These are phyloP conservation scores for Ampelocalamus luodianensis DNA, from an alignment of 176 grass and related monocot species.

Conservation along the genomic window DNA sequence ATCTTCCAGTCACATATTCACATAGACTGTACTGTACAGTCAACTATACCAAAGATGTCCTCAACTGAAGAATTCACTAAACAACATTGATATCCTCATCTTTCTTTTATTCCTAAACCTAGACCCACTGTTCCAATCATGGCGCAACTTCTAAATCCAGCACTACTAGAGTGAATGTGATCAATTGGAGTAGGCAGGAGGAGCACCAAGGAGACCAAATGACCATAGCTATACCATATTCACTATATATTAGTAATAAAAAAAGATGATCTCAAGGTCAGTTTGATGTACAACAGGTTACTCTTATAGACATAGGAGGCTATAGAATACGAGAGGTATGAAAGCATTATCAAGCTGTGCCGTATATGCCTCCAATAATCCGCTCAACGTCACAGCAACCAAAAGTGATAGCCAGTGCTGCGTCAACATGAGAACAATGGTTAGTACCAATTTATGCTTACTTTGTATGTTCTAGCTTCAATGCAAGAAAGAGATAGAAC, in stretches of 20 bases:
- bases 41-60: slow-evolving; percentile 15
- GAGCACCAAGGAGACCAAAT: not conserved
- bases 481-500: slow-evolving; percentile 42
- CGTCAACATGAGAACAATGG: slow-evolving; percentile 30
- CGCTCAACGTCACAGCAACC: slow-evolving; percentile 74
- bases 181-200: not conserved
- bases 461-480: not conserved
- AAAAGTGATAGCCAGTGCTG: slow-evolving; percentile 93
- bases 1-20: not conserved
- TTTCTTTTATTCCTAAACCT: slow-evolving; percentile 32
- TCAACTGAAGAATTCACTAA: slow-evolving; percentile 22
- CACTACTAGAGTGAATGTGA: not conserved
- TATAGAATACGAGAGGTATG: slow-evolving; percentile 90
- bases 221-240: slow-evolving; percentile 19
- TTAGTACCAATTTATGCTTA: slow-evolving; percentile 33
- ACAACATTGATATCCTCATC: not conserved
- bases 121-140: not conserved
- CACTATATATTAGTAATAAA: slow-evolving; percentile 36
- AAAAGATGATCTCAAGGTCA: slow-evolving; percentile 39
- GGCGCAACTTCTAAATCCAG: not conserved
- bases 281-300: slow-evolving; percentile 38
- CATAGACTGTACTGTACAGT: slow-evolving; percentile 11
- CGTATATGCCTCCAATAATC: slow-evolving; percentile 83
- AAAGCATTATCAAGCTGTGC: slow-evolving; percentile 96
- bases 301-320: slow-evolving; percentile 82